Evolutionary conservation across 2,329 filamentous ascomycete genomes (phyloP).

Genomic region (Aspergillus fumigatus): DNA sequence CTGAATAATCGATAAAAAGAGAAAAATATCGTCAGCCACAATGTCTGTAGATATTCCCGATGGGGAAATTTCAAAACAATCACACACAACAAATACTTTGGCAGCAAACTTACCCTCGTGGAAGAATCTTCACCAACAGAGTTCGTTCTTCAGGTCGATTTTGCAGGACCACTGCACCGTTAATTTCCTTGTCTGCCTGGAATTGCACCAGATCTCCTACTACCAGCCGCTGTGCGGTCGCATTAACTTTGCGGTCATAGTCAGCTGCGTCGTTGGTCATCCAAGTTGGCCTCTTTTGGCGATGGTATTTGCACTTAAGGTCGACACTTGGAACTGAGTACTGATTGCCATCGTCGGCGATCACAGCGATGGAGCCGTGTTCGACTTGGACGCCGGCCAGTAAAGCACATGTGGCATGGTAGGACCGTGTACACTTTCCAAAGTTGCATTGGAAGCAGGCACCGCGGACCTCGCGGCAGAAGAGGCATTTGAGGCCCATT

Average conservation of each 20-base stretch:
- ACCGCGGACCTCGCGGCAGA: constrained; percentile 90
- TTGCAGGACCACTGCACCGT: constrained; percentile 82
- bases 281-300: constrained; percentile 78
- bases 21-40: constrained; percentile 10
- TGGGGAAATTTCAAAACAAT: constrained; percentile 9
- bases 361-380: constrained; percentile 76
- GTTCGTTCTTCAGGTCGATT: constrained; percentile 72
- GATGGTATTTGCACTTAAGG: constrained; percentile 91
- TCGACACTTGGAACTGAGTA: constrained; percentile 90
- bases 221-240: constrained; percentile 64
- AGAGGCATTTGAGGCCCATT: constrained; percentile 87
- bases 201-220: constrained; percentile 78
- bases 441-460: constrained; percentile 95
- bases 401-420: constrained; percentile 91
- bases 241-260: constrained; percentile 61
- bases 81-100: neutral
- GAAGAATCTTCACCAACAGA: constrained; percentile 75
- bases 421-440: constrained; percentile 88
- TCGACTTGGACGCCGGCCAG: constrained; percentile 91
- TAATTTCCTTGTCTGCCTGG: constrained; percentile 81
- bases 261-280: constrained; percentile 66
- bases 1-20: constrained; percentile 17
- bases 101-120: constrained; percentile 63
- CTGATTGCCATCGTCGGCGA: constrained; percentile 83
- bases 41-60: constrained; percentile 3